phyloP scores from a whole-genome alignment of 2,329 filamentous ascomycete genomes.

The Aureobasidium vineae region DNA sequence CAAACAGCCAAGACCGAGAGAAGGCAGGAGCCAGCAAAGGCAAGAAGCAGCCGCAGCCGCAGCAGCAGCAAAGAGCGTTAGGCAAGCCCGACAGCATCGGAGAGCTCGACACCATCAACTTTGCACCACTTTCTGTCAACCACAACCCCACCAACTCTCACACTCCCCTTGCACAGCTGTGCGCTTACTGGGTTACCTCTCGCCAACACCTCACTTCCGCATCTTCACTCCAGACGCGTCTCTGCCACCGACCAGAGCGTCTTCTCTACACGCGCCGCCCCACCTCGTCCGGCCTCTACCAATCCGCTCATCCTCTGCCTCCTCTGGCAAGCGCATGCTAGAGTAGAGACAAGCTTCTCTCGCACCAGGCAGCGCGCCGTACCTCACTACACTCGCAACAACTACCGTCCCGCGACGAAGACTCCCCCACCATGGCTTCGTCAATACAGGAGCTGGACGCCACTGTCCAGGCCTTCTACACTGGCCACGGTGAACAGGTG shows the following conservation, averaged over 20 bases:
- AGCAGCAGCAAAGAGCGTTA: constrained; percentile 1
- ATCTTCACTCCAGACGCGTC: constrained; percentile 9
- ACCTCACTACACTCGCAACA: neutral
- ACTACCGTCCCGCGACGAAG: neutral
- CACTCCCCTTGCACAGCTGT: constrained; percentile 5
- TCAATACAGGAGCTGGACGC: constrained; percentile 93
- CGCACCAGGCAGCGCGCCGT: neutral
- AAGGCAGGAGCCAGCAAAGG: constrained; percentile 3
- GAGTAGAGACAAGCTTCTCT: neutral
- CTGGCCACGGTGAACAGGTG: constrained; percentile 92
- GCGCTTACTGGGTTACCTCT: neutral
- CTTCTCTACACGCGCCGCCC: constrained; percentile 21
- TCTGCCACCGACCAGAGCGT: constrained; percentile 15
- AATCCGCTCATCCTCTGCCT: neutral
- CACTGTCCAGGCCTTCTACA: constrained; percentile 95
- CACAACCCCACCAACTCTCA: neutral
- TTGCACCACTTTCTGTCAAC: constrained; percentile 12
- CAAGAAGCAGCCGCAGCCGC: neutral
- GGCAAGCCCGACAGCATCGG: neutral
- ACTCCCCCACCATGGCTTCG: constrained; percentile 55
- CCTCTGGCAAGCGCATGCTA: constrained; percentile 13
- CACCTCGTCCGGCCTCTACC: constrained; percentile 15
- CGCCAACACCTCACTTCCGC: neutral
- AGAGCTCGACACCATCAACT: neutral
- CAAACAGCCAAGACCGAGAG: neutral